Conservation (phyloP, 768 basidiomycete species). For the Collybia mongolica region DNA sequence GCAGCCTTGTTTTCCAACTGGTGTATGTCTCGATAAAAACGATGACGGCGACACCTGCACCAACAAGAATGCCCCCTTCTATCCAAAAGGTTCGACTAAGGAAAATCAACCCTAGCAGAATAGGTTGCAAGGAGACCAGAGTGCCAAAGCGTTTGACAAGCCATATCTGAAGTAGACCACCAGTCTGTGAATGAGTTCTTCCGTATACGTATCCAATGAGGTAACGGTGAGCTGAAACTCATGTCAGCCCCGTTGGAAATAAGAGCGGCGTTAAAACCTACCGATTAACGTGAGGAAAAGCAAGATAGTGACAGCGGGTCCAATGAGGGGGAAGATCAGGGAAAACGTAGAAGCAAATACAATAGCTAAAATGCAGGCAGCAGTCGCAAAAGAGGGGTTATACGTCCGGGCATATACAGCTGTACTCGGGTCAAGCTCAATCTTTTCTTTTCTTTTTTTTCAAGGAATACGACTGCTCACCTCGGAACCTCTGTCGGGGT, state of each 20-base stretch:
- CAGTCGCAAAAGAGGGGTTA: slow-evolving; percentile 65
- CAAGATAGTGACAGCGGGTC: slow-evolving; percentile 65
- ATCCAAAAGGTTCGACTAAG: slow-evolving; percentile 68
- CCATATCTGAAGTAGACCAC: slow-evolving; percentile 75
- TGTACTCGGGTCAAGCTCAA: slow-evolving; percentile 15
- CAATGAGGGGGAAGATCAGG: slow-evolving; percentile 75
- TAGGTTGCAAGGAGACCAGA: slow-evolving; percentile 70
- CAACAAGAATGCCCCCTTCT: slow-evolving; percentile 65
- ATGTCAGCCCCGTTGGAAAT: not conserved
- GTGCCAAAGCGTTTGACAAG: slow-evolving; percentile 70
- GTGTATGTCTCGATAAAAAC: slow-evolving; percentile 64
- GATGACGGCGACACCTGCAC: slow-evolving; percentile 50
- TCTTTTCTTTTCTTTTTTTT: no score
- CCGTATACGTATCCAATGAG: slow-evolving; percentile 78
- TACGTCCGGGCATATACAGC: slow-evolving; percentile 74
- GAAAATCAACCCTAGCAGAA: slow-evolving; percentile 72
- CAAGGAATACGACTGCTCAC: slow-evolving; percentile 35
- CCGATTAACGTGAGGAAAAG: slow-evolving; percentile 67
- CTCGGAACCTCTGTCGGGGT: slow-evolving; percentile 76
- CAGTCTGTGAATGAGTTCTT: slow-evolving; percentile 70
- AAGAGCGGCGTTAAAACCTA: slow-evolving; percentile 26
- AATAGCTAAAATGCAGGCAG: slow-evolving; percentile 64
- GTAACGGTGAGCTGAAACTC: slow-evolving; percentile 67
- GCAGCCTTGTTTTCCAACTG: slow-evolving; percentile 43
- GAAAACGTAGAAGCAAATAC: slow-evolving; percentile 73